Percentiles rank a stretch among this genome's conserved stretches.
These are phyloP conservation scores for Diutina mesorugosa DNA, from an alignment of 1,139 yeast genomes.

Conservation along the genomic window DNA sequence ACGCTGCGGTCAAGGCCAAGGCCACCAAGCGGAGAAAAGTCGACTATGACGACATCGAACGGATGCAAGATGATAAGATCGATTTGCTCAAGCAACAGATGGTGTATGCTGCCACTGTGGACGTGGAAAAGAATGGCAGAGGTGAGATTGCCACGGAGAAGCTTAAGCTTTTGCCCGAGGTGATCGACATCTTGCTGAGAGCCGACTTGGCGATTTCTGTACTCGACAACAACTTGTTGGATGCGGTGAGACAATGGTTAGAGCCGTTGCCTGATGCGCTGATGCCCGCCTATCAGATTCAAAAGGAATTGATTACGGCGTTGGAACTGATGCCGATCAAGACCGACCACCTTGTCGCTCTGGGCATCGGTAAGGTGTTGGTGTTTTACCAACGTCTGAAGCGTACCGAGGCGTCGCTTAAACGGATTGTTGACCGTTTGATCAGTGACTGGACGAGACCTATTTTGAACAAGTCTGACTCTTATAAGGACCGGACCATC, in stretches of 20 bases:
- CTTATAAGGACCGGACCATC: slow-evolving; percentile 79
- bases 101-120: slow-evolving; percentile 88
- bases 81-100: slow-evolving; percentile 73
- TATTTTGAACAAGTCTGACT: slow-evolving; percentile 88
- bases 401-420: slow-evolving; percentile 77
- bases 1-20: slow-evolving; percentile 58
- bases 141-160: slow-evolving; percentile 80
- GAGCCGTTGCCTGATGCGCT: slow-evolving; percentile 98
- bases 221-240: slow-evolving; percentile 84
- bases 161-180: slow-evolving; percentile 69
- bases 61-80: slow-evolving; percentile 88
- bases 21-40: slow-evolving; percentile 47
- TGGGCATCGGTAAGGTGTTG: slow-evolving; percentile 88
- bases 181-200: slow-evolving; percentile 61
- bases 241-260: slow-evolving; percentile 91
- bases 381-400: slow-evolving; percentile 88
- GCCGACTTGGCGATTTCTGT: slow-evolving; percentile 86
- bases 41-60: slow-evolving; percentile 87
- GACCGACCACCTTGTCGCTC: slow-evolving; percentile 88
- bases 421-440: slow-evolving; percentile 78
- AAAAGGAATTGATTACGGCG: slow-evolving; percentile 70
- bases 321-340: slow-evolving; percentile 76
- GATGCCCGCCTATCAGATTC: slow-evolving; percentile 92
- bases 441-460: slow-evolving; percentile 99
- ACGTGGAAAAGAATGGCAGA: slow-evolving; percentile 70